phyloP scores from a whole-genome alignment of 2,329 filamentous ascomycete species.

The Capronia coronata region DNA sequence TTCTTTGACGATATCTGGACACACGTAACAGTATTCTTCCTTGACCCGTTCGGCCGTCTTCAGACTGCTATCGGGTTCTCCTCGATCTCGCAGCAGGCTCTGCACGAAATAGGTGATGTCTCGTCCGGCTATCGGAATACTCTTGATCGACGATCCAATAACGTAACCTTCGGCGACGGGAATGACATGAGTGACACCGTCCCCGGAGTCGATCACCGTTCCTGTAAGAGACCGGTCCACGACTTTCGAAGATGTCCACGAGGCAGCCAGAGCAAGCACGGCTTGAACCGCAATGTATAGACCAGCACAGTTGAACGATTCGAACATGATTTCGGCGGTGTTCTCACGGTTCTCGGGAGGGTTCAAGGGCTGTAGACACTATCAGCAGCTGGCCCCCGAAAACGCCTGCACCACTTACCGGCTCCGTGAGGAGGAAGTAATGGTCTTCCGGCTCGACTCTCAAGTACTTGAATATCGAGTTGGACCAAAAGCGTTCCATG shows the following conservation, averaged over 20 bases:
- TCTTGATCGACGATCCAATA: slow-evolving; percentile 98
- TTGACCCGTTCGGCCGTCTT: slow-evolving; percentile 98
- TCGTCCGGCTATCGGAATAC: slow-evolving; percentile 92
- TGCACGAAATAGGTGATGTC: slow-evolving; percentile 99
- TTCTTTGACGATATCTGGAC: slow-evolving; percentile 97
- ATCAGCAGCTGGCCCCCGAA: slow-evolving; percentile 7
- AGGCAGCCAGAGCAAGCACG: slow-evolving; percentile 89
- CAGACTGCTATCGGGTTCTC: slow-evolving; percentile 90
- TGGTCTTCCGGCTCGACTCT: slow-evolving; percentile 97
- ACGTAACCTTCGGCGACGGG: slow-evolving; percentile 98
- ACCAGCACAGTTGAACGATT: slow-evolving; percentile 98
- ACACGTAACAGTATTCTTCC: slow-evolving; percentile 98
- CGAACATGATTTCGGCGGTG: slow-evolving; percentile 99
- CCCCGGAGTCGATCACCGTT: slow-evolving; percentile 96
- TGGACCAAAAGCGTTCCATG: slow-evolving; percentile 99
- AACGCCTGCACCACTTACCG: slow-evolving; percentile 52
- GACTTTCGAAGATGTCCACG: slow-evolving; percentile 97
- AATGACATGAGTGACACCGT: slow-evolving; percentile 98
- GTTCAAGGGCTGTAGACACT: slow-evolving; percentile 67
- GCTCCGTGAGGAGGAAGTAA: slow-evolving; percentile 95
- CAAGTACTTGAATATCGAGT: slow-evolving; percentile 99
- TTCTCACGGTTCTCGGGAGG: slow-evolving; percentile 98
- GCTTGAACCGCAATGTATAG: slow-evolving; percentile 98
- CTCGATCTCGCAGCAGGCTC: slow-evolving; percentile 87
- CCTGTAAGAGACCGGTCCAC: slow-evolving; percentile 92